Conservation (phyloP, 176 grass and related monocot genomes). For the Carex scoparia region DNA sequence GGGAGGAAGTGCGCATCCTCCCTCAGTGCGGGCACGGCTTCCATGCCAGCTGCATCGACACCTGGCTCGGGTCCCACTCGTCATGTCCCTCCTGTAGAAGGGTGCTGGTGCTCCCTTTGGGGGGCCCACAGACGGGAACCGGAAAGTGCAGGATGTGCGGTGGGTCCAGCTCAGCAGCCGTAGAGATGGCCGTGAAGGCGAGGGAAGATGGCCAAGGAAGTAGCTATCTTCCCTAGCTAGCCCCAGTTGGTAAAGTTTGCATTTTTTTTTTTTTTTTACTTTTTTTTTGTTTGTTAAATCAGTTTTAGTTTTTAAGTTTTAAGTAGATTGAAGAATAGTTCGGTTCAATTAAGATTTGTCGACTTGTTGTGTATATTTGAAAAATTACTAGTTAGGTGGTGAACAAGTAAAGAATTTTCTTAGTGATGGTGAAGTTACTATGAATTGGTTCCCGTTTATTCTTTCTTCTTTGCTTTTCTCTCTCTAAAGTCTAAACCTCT, state of each 20-base stretch:
- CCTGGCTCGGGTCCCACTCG: slow-evolving; percentile 58
- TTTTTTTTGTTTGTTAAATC: background rate
- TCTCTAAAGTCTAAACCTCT: background rate
- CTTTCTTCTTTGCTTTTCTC: background rate
- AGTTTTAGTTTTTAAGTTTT: background rate
- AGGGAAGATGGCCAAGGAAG: slow-evolving; percentile 24
- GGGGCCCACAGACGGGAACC: slow-evolving; percentile 21
- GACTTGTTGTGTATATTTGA: slow-evolving; percentile 21
- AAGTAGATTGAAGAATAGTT: slow-evolving; percentile 5
- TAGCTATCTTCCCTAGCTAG: slow-evolving; percentile 63
- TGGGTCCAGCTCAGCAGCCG: slow-evolving; percentile 11
- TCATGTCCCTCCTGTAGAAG: slow-evolving; percentile 72
- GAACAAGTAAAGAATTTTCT: slow-evolving; percentile 17
- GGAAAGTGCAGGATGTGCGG: slow-evolving; percentile 66
- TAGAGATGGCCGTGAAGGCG: slow-evolving; percentile 33
- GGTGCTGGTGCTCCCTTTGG: slow-evolving; percentile 44
- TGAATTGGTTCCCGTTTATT: slow-evolving; percentile 10
- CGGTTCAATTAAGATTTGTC: background rate
- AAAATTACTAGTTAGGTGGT: slow-evolving; percentile 12
- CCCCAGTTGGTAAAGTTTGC: background rate
- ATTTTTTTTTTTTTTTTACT: background rate
- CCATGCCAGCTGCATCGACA: slow-evolving; percentile 66
- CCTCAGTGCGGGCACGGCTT: slow-evolving; percentile 67
- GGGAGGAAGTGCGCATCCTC: slow-evolving; percentile 68
- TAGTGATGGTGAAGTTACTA: background rate